Conservation (phyloP, 106 monocot genomes). For the Allium fistulosum region DNA sequence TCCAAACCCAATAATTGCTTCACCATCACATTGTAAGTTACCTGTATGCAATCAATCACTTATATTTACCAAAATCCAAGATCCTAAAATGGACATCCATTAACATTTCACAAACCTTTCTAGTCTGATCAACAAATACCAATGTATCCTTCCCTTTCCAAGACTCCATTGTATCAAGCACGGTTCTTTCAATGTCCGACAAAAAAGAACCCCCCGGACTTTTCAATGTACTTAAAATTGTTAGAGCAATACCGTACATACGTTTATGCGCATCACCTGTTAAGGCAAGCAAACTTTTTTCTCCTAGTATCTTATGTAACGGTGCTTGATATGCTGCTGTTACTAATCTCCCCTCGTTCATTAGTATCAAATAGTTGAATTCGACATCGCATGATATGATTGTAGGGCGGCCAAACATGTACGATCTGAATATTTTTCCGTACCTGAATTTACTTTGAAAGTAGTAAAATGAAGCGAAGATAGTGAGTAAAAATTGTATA, state of each 20-base stretch:
- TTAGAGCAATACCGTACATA: constrained; percentile 14
- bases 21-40: too few relatives aligned
- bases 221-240: constrained; percentile 6
- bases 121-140: constrained; percentile 13
- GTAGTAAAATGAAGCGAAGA: background rate
- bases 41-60: too few relatives aligned
- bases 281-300: constrained; percentile 9
- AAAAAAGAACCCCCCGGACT: constrained; percentile 1
- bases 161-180: constrained; percentile 8
- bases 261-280: constrained; percentile 18
- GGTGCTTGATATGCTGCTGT: constrained; percentile 15
- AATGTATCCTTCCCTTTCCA: constrained; percentile 20
- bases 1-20: too few relatives aligned
- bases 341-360: constrained; percentile 30
- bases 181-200: constrained; percentile 14
- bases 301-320: constrained; percentile 19
- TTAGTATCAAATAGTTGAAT: constrained; percentile 29
- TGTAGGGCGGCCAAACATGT: constrained; percentile 23
- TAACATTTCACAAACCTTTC: constrained; percentile 15
- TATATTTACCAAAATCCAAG: too few relatives aligned
- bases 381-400: constrained; percentile 27
- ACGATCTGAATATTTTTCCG: constrained; percentile 27
- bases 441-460: constrained; percentile 6
- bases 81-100: too few relatives aligned
- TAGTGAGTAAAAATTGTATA: background rate